Percentiles rank a stretch among this genome's conserved stretches.
Conservation (phyloP, 768 basidiomycete species). For the Auriscalpium microsporum region DNA sequence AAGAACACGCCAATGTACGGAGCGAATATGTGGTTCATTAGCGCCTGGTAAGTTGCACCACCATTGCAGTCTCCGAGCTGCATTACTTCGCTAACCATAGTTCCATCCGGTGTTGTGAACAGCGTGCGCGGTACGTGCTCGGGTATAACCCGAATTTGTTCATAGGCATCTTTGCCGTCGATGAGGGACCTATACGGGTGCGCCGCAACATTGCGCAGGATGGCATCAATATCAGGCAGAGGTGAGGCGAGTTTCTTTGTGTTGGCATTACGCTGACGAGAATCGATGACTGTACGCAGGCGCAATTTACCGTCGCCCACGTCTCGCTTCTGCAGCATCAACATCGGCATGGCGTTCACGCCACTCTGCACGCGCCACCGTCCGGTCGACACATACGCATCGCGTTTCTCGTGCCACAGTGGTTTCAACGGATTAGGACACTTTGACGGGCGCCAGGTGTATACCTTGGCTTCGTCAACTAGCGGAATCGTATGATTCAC, state of each 20-base stretch:
- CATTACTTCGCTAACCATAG: conserved; percentile 34
- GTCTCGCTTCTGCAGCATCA: conserved; percentile 23
- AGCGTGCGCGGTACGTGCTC: conserved; percentile 7
- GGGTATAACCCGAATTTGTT: conserved; percentile 23
- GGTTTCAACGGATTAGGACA: conserved; percentile 28
- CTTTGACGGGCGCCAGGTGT: conserved; percentile 26
- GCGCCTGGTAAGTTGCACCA: conserved; percentile 32
- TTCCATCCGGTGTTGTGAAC: conserved; percentile 26
- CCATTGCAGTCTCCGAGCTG: conserved; percentile 27
- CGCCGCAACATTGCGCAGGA: conserved; percentile 16
- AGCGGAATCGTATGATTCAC: conserved; percentile 32
- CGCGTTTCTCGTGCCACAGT: conserved; percentile 22
- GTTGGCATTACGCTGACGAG: conserved; percentile 24
- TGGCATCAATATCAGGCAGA: conserved; percentile 22
- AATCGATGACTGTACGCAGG: conserved; percentile 20
- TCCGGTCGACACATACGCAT: conserved; percentile 23
- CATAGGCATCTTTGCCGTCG: conserved; percentile 25
- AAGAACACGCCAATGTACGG: conserved; percentile 24
- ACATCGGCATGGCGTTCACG: conserved; percentile 24
- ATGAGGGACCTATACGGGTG: conserved; percentile 18
- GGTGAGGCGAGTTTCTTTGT: conserved; percentile 21
- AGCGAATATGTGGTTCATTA: conserved; percentile 35
- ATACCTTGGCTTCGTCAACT: conserved; percentile 23
- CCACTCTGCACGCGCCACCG: conserved; percentile 24
- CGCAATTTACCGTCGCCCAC: conserved; percentile 15